phyloP scores from a whole-genome alignment of 2,329 filamentous ascomycete species.

The Paramyrothecium roridum region DNA sequence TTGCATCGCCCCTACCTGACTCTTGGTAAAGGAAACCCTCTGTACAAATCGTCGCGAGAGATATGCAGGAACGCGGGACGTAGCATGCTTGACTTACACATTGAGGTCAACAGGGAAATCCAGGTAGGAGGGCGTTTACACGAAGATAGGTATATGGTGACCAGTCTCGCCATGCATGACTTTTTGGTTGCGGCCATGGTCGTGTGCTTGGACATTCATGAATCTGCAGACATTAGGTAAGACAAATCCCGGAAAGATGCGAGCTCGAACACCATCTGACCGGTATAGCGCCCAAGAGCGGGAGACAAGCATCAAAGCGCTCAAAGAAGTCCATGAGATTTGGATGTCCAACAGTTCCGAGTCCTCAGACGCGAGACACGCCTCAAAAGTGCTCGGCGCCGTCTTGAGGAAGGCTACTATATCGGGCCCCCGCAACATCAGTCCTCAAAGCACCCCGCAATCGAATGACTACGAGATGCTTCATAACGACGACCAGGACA shows the following conservation, averaged over 20 bases:
- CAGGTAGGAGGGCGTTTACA: constrained; percentile 47
- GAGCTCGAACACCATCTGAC: constrained; percentile 10
- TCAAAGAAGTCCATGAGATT: constrained; percentile 37
- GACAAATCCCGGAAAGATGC: background rate
- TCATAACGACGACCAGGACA: no score
- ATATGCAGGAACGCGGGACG: constrained; percentile 41
- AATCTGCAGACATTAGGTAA: constrained; percentile 34
- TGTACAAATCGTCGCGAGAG: constrained; percentile 35
- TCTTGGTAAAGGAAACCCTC: constrained; percentile 27
- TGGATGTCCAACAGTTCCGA: constrained; percentile 35
- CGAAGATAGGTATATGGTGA: constrained; percentile 51
- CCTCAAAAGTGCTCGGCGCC: background rate
- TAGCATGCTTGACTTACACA: constrained; percentile 41
- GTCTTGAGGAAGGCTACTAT: background rate
- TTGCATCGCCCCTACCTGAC: constrained; percentile 46
- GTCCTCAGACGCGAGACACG: constrained; percentile 33
- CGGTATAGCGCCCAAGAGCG: constrained; percentile 25
- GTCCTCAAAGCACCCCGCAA: no score
- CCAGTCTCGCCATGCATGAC: constrained; percentile 50
- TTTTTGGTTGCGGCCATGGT: constrained; percentile 60
- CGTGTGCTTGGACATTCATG: constrained; percentile 48
- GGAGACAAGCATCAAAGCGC: constrained; percentile 28
- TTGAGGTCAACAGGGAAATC: constrained; percentile 42
- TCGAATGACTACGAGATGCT: no score
- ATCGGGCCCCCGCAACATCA: background rate